Evolutionary conservation across 768 basidiomycete genomes (phyloP).

Genomic region (Trametopsis cervina): DNA sequence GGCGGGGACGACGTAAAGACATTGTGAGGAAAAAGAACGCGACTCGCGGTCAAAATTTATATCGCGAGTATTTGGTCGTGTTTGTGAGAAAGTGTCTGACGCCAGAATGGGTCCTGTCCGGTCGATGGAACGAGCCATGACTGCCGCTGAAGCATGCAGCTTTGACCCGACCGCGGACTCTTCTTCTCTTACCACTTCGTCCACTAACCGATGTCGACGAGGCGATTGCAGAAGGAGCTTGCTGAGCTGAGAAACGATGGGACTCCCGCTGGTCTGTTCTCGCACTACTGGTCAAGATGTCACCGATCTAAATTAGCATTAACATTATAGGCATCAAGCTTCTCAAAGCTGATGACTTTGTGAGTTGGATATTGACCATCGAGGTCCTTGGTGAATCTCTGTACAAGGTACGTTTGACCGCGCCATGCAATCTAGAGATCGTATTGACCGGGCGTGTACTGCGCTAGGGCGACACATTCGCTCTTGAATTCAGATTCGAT

Average conservation of each 20-base stretch:
- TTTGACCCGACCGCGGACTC: neutral
- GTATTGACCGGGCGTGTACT: too few species aligned
- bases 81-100: conserved; percentile 3
- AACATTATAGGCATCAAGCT: conserved; percentile 70
- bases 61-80: conserved; percentile 6
- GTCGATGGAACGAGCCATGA: neutral
- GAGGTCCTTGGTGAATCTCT: conserved; percentile 80
- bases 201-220: conserved; percentile 6
- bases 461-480: conserved; percentile 64
- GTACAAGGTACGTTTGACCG: conserved; percentile 47
- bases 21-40: conserved; percentile 6
- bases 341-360: conserved; percentile 68
- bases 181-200: neutral
- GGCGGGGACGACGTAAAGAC: conserved; percentile 9
- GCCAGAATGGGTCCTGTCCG: too few species aligned
- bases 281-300: neutral
- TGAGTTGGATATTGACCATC: conserved; percentile 71
- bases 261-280: conserved; percentile 55
- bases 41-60: conserved; percentile 2
- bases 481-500: conserved; percentile 79
- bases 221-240: conserved; percentile 68
- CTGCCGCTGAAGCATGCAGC: neutral
- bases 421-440: too few species aligned
- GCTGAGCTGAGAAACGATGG: conserved; percentile 59
- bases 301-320: conserved; percentile 1